Percentiles rank a stretch among this genome's conserved stretches.
phyloP scores from a whole-genome alignment of 2,329 filamentous ascomycete genomes.

The Pleurostoma richardsiae region DNA sequence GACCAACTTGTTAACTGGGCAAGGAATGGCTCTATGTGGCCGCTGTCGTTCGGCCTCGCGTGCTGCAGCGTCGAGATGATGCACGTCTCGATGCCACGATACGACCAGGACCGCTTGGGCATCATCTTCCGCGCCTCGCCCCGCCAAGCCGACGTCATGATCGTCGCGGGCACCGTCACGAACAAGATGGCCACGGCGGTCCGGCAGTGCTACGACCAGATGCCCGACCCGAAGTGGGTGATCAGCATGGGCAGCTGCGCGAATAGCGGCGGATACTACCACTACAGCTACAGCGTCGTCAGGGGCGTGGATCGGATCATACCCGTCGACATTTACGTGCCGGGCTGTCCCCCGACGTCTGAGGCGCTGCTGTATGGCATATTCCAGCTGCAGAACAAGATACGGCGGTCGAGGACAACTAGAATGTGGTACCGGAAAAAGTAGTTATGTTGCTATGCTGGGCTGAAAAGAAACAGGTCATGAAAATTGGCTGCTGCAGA shows the following conservation, averaged over 20 bases:
- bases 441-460: too few relatives aligned
- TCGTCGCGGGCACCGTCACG: constrained; percentile 83
- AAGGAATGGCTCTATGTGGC: constrained; percentile 78
- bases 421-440: constrained; percentile 35
- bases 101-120: constrained; percentile 81
- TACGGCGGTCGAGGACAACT: constrained; percentile 31
- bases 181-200: constrained; percentile 94
- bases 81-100: constrained; percentile 79
- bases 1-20: constrained; percentile 80
- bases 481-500: too few relatives aligned
- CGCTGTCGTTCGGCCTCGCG: constrained; percentile 80
- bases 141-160: constrained; percentile 79
- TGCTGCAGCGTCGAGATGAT: constrained; percentile 92
- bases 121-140: constrained; percentile 70
- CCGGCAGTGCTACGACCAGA: constrained; percentile 88
- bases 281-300: constrained; percentile 64
- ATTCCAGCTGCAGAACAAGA: constrained; percentile 61
- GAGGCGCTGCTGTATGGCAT: constrained; percentile 39
- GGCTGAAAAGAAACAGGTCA: too few relatives aligned
- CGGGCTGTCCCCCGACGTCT: constrained; percentile 42
- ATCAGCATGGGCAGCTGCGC: constrained; percentile 68
- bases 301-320: constrained; percentile 60
- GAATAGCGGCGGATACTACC: constrained; percentile 70
- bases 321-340: constrained; percentile 59
- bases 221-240: constrained; percentile 84